Conservation (phyloP, 331 rosid species). For the Spiraea crenata region DNA sequence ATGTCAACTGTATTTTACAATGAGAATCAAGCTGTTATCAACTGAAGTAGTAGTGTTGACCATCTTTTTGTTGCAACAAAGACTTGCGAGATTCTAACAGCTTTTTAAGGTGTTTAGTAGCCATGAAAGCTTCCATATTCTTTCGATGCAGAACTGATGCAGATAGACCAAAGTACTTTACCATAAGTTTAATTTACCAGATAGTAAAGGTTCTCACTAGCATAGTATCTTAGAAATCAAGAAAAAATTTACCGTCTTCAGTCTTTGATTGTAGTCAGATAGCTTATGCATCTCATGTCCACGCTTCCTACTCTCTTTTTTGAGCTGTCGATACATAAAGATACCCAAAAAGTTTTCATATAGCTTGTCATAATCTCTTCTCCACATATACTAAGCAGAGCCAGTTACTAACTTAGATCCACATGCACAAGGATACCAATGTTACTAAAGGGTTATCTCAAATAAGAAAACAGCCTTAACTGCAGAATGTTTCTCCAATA, state of each 20-base stretch:
- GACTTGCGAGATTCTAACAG: conserved; percentile 66
- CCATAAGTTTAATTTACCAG: background rate
- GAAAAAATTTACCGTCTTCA: conserved; percentile 60
- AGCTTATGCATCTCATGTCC: conserved; percentile 55
- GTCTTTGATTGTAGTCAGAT: conserved; percentile 60
- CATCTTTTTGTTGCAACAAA: conserved; percentile 42
- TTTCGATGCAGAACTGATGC: conserved; percentile 80
- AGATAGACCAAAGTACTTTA: background rate
- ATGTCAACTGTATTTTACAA: too few species aligned
- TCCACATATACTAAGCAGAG: conserved; percentile 12
- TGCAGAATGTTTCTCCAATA: background rate
- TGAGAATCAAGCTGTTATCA: conserved; percentile 12
- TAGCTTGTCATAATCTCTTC: conserved; percentile 1
- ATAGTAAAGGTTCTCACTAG: background rate
- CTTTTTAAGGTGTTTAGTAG: conserved; percentile 60
- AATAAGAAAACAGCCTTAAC: background rate
- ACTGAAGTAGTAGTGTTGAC: conserved; percentile 34
- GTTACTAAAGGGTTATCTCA: background rate
- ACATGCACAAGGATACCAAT: background rate
- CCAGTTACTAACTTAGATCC: conserved; percentile 1
- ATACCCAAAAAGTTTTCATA: conserved; percentile 26
- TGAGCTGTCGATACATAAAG: conserved; percentile 57
- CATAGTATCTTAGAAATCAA: background rate
- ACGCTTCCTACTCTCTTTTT: conserved; percentile 63
- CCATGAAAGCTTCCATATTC: conserved; percentile 71